Evolutionary conservation across 768 basidiomycete species (phyloP).

Genomic region (Agrocybe pediades): DNA sequence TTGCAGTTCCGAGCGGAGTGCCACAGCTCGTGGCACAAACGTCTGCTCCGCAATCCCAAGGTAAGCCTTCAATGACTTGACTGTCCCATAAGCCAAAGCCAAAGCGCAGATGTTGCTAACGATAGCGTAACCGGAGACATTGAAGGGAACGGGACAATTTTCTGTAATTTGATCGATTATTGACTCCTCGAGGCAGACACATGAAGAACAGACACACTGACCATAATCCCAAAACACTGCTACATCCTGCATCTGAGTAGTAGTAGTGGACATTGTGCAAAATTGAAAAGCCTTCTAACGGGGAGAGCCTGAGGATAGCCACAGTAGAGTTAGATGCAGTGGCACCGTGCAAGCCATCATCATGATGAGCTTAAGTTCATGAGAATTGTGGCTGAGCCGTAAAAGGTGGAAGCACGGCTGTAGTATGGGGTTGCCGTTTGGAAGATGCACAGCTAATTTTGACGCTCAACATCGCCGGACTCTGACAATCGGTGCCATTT

Average conservation of each 20-base stretch:
- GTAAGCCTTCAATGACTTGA: slow-evolving; percentile 34
- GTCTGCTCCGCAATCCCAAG: slow-evolving; percentile 27
- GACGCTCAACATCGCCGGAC: no score
- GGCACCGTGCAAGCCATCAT: background rate
- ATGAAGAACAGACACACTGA: slow-evolving; percentile 10
- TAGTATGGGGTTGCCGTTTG: no score
- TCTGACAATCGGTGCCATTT: no score
- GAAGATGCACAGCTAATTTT: no score
- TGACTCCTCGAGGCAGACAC: background rate
- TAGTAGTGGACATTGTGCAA: background rate
- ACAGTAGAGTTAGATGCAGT: background rate
- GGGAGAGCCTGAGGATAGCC: background rate
- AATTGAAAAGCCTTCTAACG: background rate
- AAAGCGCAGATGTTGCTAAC: slow-evolving; percentile 28
- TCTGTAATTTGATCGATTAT: slow-evolving; percentile 18
- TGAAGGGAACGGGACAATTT: slow-evolving; percentile 30
- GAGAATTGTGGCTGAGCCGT: background rate
- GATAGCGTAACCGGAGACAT: slow-evolving; percentile 26
- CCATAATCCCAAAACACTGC: slow-evolving; percentile 30
- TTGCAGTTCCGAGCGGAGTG: slow-evolving; percentile 38
- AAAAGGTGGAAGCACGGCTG: background rate
- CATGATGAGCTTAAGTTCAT: background rate
- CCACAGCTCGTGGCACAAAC: slow-evolving; percentile 6
- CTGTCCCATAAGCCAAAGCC: slow-evolving; percentile 27
- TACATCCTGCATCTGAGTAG: slow-evolving; percentile 4